phyloP scores from a whole-genome alignment of 176 grass and related monocot species.

The Aegilops speltoides region DNA sequence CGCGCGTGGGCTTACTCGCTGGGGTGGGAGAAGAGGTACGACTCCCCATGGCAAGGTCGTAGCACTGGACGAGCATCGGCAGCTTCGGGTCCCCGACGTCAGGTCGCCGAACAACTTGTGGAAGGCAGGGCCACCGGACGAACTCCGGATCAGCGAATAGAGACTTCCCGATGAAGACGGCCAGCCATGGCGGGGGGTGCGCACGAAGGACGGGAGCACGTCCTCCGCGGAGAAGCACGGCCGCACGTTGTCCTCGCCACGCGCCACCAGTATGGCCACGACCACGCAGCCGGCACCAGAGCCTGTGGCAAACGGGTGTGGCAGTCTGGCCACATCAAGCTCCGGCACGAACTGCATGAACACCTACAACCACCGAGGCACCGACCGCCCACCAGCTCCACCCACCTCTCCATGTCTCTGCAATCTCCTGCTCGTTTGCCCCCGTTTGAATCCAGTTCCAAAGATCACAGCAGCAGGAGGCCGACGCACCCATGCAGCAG shows the following conservation, averaged over 20 bases:
- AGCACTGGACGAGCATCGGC: constrained; percentile 81
- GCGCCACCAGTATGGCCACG: no score
- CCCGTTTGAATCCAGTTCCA: no score
- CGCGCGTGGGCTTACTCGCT: constrained; percentile 11
- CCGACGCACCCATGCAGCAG: no score
- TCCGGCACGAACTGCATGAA: no score
- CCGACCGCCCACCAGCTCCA: no score
- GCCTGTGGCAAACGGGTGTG: constrained; percentile 31
- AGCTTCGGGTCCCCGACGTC: constrained; percentile 61
- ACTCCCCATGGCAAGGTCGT: constrained; percentile 63
- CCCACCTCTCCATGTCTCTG: no score
- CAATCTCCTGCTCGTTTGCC: no score
- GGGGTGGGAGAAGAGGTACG: constrained; percentile 87
- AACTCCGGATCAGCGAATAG: constrained; percentile 42
- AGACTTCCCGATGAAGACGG: constrained; percentile 1
- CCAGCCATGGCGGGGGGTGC: constrained; percentile 31
- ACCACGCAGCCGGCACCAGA: constrained; percentile 88
- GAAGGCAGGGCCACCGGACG: constrained; percentile 14
- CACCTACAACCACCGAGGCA: no score
- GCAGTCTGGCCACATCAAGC: no score
- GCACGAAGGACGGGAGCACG: constrained; percentile 59
- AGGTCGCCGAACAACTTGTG: constrained; percentile 59
- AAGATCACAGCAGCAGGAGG: no score
- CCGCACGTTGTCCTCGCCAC: constrained; percentile 31
- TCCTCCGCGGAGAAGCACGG: constrained; percentile 69